These are phyloP conservation scores for Plenodomus lindquistii DNA, from an alignment of 2,329 filamentous ascomycete genomes.

Conservation along the genomic window DNA sequence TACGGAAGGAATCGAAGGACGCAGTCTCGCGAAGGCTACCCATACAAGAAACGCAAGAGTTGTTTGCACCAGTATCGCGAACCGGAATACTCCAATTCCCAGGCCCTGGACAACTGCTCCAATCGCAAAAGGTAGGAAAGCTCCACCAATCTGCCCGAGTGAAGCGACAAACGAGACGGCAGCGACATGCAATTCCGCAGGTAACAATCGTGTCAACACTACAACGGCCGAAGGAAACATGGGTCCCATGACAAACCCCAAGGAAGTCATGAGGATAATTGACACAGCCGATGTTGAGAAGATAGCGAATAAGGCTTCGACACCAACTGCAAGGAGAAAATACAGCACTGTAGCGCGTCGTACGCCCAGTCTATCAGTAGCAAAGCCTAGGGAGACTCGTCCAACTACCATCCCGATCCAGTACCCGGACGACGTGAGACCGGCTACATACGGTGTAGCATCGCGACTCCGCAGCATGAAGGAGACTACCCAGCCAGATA, in stretches of 20 bases:
- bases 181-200: constrained; percentile 46
- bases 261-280: constrained; percentile 33
- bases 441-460: constrained; percentile 42
- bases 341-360: constrained; percentile 30
- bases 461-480: constrained; percentile 51
- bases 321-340: constrained; percentile 21
- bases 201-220: constrained; percentile 44
- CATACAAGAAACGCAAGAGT: constrained; percentile 27
- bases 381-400: constrained; percentile 31
- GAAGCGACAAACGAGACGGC: constrained; percentile 52
- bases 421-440: constrained; percentile 50
- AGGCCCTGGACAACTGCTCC: constrained; percentile 46
- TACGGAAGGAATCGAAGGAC: not conserved
- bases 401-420: constrained; percentile 53
- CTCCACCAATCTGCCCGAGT: constrained; percentile 51
- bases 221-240: constrained; percentile 50
- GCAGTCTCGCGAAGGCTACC: constrained; percentile 20
- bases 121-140: constrained; percentile 50
- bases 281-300: constrained; percentile 25
- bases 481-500: constrained; percentile 53
- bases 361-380: constrained; percentile 35
- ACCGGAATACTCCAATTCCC: constrained; percentile 47
- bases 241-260: constrained; percentile 49
- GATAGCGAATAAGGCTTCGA: constrained; percentile 27
- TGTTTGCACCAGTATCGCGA: constrained; percentile 29